Evolutionary conservation across 225 moss, liverwort and hornwort genomes (phyloP), one percentile per base, ranked within the genome.

Genomic region (Straminergon stramineum): DNA sequence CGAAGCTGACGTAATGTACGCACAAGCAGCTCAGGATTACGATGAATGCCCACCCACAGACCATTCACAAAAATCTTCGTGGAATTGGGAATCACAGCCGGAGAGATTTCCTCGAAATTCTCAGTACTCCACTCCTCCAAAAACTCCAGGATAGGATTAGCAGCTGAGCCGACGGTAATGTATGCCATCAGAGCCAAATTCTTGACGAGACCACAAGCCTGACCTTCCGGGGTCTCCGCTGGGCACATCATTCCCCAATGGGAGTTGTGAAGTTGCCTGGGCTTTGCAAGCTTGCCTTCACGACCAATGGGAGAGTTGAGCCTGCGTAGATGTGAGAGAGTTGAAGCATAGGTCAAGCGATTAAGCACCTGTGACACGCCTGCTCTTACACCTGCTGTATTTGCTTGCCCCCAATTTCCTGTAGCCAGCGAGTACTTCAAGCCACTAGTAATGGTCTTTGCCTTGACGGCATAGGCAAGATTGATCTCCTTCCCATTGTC

Each of bases 171-270:
- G 61, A 99, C 99, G 75, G 99, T 99, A 63, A 99, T 99, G 65
- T 99, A 97, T n/a, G 99, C 99, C 99, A 99, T 99, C 78, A 99
- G 91, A 43, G 99, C 99, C 85, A 99, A 69, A 92, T 99, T 99
- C 89, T 99, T 99, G 60, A 99, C 99, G 5, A 99, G 95, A 58
- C 99, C 99, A 91, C 99, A 99, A 35, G 99, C 99, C 94, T 99
- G 99, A 56, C 99, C 99, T 91, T 99, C 99, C 7, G 99, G 99
- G 34, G 99, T 99, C 90, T 99, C 99, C 82, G 99, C 99, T 32
- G 99, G 99, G 90, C 99, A 99, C 99, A 99, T 99, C 99, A 99
- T 99, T 53, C 99, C 99, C 99, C 99, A 99, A 82, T 99, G 99
- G 26, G 99, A 99, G 83, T 99, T 99, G 91, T 99, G 99, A 88